phyloP scores from a whole-genome alignment of 352 stramenopile genomes.

The Globisporangium splendens region DNA sequence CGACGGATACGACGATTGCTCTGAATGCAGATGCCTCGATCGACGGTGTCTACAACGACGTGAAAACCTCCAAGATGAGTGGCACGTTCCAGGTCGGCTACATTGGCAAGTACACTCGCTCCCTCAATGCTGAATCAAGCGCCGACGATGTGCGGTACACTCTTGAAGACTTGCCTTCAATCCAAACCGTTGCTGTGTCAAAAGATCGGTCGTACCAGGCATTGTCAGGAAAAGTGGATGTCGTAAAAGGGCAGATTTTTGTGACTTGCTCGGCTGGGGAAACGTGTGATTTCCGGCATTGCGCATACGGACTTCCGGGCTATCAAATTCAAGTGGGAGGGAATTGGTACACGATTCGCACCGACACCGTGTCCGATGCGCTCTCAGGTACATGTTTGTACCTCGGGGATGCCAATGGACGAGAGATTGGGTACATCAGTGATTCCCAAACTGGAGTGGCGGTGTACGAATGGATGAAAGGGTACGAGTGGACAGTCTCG shows the following conservation, averaged over 20 bases:
- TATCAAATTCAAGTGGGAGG: constrained; percentile 52
- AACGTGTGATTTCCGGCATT: constrained; percentile 47
- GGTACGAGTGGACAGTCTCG: constrained; percentile 58
- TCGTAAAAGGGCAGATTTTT: constrained; percentile 54
- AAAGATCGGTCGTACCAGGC: constrained; percentile 43
- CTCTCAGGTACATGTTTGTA: constrained; percentile 42
- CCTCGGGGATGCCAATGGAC: constrained; percentile 55
- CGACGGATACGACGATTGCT: constrained; percentile 15
- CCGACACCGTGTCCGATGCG: constrained; percentile 34
- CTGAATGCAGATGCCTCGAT: constrained; percentile 35
- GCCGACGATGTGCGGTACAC: constrained; percentile 59
- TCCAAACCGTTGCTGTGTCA: constrained; percentile 48
- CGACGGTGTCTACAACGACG: constrained; percentile 55
- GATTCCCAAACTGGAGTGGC: constrained; percentile 30
- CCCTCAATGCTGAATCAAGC: constrained; percentile 69
- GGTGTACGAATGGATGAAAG: constrained; percentile 71
- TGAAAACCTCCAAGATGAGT: constrained; percentile 50
- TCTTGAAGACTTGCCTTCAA: constrained; percentile 54
- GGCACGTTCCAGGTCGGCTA: constrained; percentile 80
- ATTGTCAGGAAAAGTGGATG: constrained; percentile 49
- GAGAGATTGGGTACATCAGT: constrained; percentile 52
- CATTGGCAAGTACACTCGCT: constrained; percentile 47
- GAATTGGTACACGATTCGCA: constrained; percentile 68
- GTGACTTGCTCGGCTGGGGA: constrained; percentile 45
- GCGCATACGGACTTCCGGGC: constrained; percentile 56